Conservation (phyloP, 192 early-diverging fungal species). For the Dissophora globulifera region DNA sequence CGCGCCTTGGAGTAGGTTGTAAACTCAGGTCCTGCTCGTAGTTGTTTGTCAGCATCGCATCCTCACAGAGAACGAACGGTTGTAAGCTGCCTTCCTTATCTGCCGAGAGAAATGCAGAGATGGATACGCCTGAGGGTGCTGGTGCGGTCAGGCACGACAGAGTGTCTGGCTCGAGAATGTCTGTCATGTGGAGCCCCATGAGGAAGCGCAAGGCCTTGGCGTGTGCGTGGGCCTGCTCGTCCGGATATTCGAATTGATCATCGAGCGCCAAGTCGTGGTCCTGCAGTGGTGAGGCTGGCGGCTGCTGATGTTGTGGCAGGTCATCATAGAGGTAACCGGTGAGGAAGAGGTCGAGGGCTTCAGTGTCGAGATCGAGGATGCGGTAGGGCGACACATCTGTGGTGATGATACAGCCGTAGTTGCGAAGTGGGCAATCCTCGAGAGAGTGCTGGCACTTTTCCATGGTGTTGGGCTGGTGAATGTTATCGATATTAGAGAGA, state of each 20-base stretch:
- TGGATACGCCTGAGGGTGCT: neutral
- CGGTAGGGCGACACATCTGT: constrained; percentile 20
- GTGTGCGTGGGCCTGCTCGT: neutral
- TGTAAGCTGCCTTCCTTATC: neutral
- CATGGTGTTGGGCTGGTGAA: constrained; percentile 1
- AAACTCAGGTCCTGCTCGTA: neutral
- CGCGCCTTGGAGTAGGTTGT: constrained; percentile 1
- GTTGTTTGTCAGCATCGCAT: constrained; percentile 5
- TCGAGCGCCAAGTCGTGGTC: neutral
- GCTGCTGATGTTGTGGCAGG: neutral
- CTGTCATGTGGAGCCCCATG: constrained; percentile 5
- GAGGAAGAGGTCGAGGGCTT: constrained; percentile 39
- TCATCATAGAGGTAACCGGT: neutral
- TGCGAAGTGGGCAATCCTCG: constrained; percentile 30
- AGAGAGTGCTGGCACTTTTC: constrained; percentile 17
- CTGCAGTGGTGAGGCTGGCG: neutral
- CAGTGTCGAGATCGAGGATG: constrained; percentile 23
- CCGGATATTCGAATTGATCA: neutral
- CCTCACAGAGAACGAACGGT: constrained; percentile 14
- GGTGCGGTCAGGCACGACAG: neutral
- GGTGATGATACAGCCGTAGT: constrained; percentile 40
- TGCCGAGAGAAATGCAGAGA: neutral
- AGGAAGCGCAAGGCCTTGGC: constrained; percentile 8
- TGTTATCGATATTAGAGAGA: too few relatives aligned
- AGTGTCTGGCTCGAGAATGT: constrained; percentile 22